Percentiles rank a stretch among this genome's conserved stretches.
phyloP scores from a whole-genome alignment of 1,284 basidiomycete species.

The Pseudozyma pruni region DNA sequence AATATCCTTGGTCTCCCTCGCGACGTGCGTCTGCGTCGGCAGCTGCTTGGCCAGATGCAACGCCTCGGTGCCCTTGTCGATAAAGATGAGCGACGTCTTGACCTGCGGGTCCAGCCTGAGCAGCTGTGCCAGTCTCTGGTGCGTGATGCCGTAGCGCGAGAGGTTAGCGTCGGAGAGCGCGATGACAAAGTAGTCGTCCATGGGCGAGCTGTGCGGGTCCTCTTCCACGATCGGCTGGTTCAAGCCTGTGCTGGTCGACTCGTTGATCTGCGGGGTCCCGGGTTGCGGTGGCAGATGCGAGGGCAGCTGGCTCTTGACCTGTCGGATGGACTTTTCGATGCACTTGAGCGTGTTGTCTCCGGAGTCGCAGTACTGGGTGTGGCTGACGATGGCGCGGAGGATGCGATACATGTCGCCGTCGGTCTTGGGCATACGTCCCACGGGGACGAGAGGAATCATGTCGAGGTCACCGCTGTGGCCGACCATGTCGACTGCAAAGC shows the following conservation, averaged over 20 bases:
- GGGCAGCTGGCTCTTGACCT: conserved; percentile 31
- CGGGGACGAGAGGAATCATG: conserved; percentile 62
- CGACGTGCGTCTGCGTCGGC: conserved; percentile 61
- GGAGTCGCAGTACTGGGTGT: conserved; percentile 60
- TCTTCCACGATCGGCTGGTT: conserved; percentile 22
- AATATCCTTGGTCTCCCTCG: conserved; percentile 57
- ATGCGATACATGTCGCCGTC: conserved; percentile 63
- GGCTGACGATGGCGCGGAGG: conserved; percentile 56
- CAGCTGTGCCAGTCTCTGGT: conserved; percentile 44
- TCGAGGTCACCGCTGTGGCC: conserved; percentile 67
- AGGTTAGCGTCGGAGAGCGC: conserved; percentile 68
- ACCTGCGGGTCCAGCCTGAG: conserved; percentile 58
- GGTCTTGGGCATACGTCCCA: conserved; percentile 53
- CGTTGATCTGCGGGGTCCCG: conserved; percentile 2
- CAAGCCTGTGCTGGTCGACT: conserved; percentile 22
- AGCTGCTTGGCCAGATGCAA: conserved; percentile 47
- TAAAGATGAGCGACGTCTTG: conserved; percentile 64
- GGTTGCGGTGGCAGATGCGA: conserved; percentile 4
- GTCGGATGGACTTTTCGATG: conserved; percentile 48
- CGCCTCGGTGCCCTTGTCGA: conserved; percentile 60
- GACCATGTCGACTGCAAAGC: conserved; percentile 66
- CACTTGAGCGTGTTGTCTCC: conserved; percentile 60
- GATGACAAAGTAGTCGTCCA: conserved; percentile 69
- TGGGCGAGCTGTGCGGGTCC: conserved; percentile 30
- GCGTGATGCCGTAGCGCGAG: conserved; percentile 66